Conservation (phyloP, 2,329 filamentous ascomycete species). For the Penicillium sp. region DNA sequence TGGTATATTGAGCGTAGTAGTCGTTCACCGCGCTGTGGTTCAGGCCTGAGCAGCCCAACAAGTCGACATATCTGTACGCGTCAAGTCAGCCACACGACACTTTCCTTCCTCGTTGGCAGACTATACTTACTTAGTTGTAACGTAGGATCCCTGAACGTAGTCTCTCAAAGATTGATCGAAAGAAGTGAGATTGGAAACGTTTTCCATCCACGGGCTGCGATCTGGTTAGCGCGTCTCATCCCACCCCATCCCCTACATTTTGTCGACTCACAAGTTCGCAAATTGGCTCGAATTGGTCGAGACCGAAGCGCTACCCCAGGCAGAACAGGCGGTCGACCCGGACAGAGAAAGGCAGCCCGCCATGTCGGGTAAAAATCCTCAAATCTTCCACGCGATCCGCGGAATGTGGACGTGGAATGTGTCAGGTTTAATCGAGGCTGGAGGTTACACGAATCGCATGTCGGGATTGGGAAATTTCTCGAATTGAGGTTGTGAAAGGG, state of each 20-base stretch:
- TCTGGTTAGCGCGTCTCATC: conserved; percentile 29
- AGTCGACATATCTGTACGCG: conserved; percentile 70
- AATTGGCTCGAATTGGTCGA: conserved; percentile 65
- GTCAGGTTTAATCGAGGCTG: conserved; percentile 19
- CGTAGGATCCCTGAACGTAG: conserved; percentile 76
- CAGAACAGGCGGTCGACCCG: conserved; percentile 71
- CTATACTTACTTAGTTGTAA: conserved; percentile 72
- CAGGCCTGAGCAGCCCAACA: conserved; percentile 79
- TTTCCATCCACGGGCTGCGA: conserved; percentile 78
- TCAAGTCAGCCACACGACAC: conserved; percentile 8
- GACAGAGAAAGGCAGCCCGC: conserved; percentile 67
- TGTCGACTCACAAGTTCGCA: conserved; percentile 65
- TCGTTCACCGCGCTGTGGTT: conserved; percentile 77
- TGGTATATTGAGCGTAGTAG: conserved; percentile 92
- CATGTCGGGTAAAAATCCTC: conserved; percentile 39
- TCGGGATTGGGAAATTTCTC: conserved; percentile 1
- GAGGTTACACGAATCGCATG: conserved; percentile 9
- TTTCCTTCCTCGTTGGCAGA: neutral
- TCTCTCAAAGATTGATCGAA: conserved; percentile 76
- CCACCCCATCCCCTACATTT: conserved; percentile 29
- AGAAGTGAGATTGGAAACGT: conserved; percentile 72
- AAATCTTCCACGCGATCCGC: conserved; percentile 6
- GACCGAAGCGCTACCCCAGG: conserved; percentile 73
- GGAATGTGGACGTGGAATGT: conserved; percentile 25
- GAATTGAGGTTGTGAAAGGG: neutral